Evolutionary conservation across 2,329 filamentous ascomycete genomes (phyloP).

Genomic region (Hymenoscyphus repandus): DNA sequence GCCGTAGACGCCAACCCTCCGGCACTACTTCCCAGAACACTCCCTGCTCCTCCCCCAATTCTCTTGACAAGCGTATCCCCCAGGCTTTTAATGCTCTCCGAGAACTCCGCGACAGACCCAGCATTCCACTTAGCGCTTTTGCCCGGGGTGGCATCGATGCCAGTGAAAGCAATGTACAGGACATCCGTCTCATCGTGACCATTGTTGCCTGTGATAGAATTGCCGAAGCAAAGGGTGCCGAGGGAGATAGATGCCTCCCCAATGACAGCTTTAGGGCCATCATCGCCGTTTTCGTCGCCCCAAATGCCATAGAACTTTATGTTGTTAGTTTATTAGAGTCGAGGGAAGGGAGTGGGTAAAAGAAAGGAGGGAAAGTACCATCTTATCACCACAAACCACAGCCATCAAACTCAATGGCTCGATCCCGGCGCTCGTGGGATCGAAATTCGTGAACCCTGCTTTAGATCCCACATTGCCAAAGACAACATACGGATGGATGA

Average conservation of each 20-base stretch:
- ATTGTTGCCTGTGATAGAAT: constrained; percentile 46
- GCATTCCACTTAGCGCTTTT: constrained; percentile 51
- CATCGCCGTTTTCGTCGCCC: constrained; percentile 56
- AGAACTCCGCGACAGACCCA: constrained; percentile 42
- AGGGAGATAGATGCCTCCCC: constrained; percentile 55
- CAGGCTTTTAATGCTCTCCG: constrained; percentile 44
- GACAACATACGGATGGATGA: constrained; percentile 48
- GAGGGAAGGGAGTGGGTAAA: background rate
- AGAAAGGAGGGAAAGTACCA: constrained; percentile 23
- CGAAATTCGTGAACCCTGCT: constrained; percentile 34
- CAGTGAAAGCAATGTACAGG: constrained; percentile 56
- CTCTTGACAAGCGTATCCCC: constrained; percentile 47
- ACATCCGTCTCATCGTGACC: constrained; percentile 55
- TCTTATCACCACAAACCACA: constrained; percentile 45
- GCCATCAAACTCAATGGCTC: constrained; percentile 49
- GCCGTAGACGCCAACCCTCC: background rate
- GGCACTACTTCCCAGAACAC: background rate
- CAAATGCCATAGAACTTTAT: constrained; percentile 51
- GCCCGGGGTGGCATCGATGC: constrained; percentile 51
- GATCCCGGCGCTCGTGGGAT: constrained; percentile 39
- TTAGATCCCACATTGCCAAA: constrained; percentile 43
- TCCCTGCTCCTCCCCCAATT: constrained; percentile 23
- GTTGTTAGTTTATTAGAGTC: background rate
- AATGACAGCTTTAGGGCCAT: constrained; percentile 40
- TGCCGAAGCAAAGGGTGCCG: constrained; percentile 52